phyloP scores from a whole-genome alignment of 2,329 filamentous ascomycete genomes.

The Corynespora cassiicola region DNA sequence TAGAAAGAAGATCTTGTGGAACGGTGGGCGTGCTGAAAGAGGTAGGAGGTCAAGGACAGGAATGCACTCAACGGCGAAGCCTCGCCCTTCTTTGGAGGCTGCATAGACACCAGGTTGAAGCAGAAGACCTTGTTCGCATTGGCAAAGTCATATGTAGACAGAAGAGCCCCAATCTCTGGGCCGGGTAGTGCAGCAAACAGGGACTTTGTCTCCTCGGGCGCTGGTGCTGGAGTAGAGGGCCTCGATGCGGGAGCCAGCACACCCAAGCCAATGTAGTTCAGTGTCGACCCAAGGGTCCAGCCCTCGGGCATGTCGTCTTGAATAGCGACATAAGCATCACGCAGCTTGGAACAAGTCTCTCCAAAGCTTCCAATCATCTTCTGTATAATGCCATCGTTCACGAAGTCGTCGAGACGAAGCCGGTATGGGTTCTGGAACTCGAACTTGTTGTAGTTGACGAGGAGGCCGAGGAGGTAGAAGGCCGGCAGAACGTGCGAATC shows the following conservation, averaged over 20 bases:
- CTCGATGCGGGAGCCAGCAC: conserved; percentile 73
- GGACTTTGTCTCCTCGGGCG: conserved; percentile 80
- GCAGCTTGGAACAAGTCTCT: conserved; percentile 69
- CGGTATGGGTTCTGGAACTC: conserved; percentile 98
- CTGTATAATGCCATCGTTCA: conserved; percentile 86
- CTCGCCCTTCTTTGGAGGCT: conserved; percentile 65
- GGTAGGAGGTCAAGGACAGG: conserved; percentile 88
- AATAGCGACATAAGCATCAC: conserved; percentile 81
- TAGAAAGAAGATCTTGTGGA: conserved; percentile 81
- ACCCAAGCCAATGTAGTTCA: conserved; percentile 85
- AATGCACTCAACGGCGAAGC: conserved; percentile 82
- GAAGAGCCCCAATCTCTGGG: conserved; percentile 77
- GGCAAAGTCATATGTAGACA: conserved; percentile 91
- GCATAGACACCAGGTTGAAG: conserved; percentile 75
- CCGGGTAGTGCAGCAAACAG: conserved; percentile 81
- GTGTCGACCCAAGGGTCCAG: conserved; percentile 82
- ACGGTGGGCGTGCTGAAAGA: conserved; percentile 90
- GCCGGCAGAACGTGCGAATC: conserved; percentile 69
- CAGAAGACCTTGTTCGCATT: conserved; percentile 96
- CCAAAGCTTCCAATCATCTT: conserved; percentile 82
- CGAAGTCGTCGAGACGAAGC: conserved; percentile 89
- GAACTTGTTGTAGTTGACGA: conserved; percentile 99
- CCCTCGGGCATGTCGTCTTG: conserved; percentile 90
- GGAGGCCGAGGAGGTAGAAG: conserved; percentile 81
- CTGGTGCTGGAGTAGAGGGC: conserved; percentile 65